These are phyloP conservation scores for Acacia concinna DNA, from an alignment of 331 rosid genomes.

Conservation along the genomic window DNA sequence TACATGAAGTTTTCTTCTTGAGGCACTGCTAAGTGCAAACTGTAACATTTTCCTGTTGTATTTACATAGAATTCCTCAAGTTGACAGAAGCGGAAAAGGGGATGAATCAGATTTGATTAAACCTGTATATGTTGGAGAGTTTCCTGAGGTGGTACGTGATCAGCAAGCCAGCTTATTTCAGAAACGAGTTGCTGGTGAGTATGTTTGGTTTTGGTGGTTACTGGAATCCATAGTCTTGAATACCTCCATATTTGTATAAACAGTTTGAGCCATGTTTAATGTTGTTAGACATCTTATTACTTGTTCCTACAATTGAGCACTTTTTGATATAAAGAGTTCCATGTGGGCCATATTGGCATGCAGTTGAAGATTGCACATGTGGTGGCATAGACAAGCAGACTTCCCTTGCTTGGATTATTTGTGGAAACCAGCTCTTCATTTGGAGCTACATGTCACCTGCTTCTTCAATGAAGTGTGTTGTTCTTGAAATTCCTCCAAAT, in stretches of 20 bases:
- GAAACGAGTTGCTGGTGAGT: conserved; percentile 57
- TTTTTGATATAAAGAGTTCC: not conserved
- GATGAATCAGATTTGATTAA: conserved; percentile 52
- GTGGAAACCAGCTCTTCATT: conserved; percentile 63
- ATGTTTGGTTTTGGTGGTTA: not conserved
- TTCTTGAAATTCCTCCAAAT: conserved; percentile 65
- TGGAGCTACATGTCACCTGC: conserved; percentile 79
- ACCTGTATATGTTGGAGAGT: conserved; percentile 89
- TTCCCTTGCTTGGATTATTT: conserved; percentile 80
- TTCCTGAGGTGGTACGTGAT: conserved; percentile 75
- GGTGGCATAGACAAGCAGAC: conserved; percentile 85
- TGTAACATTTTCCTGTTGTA: conserved; percentile 17
- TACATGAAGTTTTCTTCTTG: not conserved
- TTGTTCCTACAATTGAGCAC: not conserved
- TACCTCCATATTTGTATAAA: not conserved
- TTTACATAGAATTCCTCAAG: conserved; percentile 62
- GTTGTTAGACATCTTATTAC: not conserved
- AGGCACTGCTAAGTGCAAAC: not conserved
- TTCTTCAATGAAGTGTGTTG: conserved; percentile 54
- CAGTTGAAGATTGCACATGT: conserved; percentile 55
- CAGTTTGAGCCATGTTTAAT: not conserved
- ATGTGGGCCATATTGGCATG: conserved; percentile 20
- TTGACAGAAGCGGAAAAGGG: conserved; percentile 52
- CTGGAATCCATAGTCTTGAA: not conserved
- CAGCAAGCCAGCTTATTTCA: conserved; percentile 62